Percentiles rank a stretch among this genome's conserved stretches.
These are phyloP conservation scores for Harrya chromipes DNA, from an alignment of 768 basidiomycete species.

Conservation along the genomic window DNA sequence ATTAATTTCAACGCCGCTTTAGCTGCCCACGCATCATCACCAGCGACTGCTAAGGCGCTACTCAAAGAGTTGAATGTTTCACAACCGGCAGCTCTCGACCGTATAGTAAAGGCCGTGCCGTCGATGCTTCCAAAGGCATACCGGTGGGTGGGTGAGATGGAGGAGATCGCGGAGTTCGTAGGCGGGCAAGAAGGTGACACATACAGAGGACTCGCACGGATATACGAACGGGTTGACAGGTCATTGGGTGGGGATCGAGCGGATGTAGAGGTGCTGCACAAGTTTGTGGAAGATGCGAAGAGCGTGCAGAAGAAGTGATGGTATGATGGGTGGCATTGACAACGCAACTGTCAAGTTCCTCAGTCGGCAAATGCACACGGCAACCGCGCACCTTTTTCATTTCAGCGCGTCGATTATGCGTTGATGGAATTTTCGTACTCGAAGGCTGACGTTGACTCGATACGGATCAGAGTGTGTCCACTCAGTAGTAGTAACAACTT, in stretches of 20 bases:
- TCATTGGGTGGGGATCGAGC: constrained; percentile 37
- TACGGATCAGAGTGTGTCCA: too few relatives aligned
- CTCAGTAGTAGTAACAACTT: too few relatives aligned
- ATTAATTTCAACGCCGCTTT: constrained; percentile 1
- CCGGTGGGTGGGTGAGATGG: constrained; percentile 61
- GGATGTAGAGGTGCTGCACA: constrained; percentile 40
- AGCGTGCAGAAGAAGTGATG: constrained; percentile 3
- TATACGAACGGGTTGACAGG: constrained; percentile 43
- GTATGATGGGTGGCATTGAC: constrained; percentile 1
- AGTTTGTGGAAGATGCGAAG: constrained; percentile 48
- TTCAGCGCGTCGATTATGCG: constrained; percentile 18
- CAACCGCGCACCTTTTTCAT: constrained; percentile 23
- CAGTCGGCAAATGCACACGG: constrained; percentile 12
- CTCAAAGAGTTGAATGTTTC: constrained; percentile 46
- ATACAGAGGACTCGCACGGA: constrained; percentile 45
- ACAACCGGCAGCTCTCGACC: constrained; percentile 42
- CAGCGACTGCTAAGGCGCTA: constrained; percentile 58
- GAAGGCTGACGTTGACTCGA: neutral
- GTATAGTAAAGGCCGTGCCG: constrained; percentile 39
- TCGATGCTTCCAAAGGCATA: constrained; percentile 61
- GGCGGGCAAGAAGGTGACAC: constrained; percentile 42
- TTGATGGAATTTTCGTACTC: constrained; percentile 9
- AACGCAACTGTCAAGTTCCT: constrained; percentile 14
- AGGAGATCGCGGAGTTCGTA: constrained; percentile 58
- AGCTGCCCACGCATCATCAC: constrained; percentile 57